Percentiles rank a stretch among this genome's conserved stretches.
These are phyloP conservation scores for Acacia confusa DNA, from an alignment of 306 rosid genomes.

Conservation along the genomic window DNA sequence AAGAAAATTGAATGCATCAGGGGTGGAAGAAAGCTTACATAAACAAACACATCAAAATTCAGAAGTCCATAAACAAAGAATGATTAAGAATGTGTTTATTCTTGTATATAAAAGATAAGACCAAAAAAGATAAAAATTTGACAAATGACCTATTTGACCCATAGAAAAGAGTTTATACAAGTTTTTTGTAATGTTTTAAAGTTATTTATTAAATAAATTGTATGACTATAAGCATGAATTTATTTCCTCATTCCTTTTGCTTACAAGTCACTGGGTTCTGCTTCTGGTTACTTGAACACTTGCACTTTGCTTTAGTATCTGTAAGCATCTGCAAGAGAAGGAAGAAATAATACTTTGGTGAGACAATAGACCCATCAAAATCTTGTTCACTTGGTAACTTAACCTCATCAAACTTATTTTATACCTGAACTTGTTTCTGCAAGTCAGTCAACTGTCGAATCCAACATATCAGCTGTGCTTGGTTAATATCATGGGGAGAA, in stretches of 20 bases:
- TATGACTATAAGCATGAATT: neutral
- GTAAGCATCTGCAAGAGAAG: conserved; percentile 60
- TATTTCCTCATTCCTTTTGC: conserved; percentile 24
- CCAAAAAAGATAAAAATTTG: no score
- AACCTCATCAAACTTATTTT: neutral
- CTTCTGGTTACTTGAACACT: conserved; percentile 55
- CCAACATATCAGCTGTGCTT: conserved; percentile 88
- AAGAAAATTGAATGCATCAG: neutral
- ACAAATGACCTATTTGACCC: neutral
- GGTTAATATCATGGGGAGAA: conserved; percentile 59
- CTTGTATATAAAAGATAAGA: neutral
- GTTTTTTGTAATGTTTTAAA: neutral
- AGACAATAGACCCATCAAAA: conserved; percentile 27
- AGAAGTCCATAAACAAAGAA: conserved; percentile 77
- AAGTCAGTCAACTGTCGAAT: conserved; percentile 67
- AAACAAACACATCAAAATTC: conserved; percentile 61
- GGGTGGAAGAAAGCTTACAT: conserved; percentile 52
- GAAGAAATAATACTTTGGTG: conserved; percentile 7
- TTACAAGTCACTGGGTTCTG: conserved; percentile 34
- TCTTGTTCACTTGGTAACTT: neutral
- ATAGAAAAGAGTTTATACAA: neutral
- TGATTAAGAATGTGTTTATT: conserved; percentile 2
- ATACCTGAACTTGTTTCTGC: conserved; percentile 81
- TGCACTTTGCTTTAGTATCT: conserved; percentile 64
- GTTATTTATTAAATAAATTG: neutral